Evolutionary conservation across 2,329 filamentous ascomycete genomes (phyloP).

Genomic region (Aquanectria penicillioides): DNA sequence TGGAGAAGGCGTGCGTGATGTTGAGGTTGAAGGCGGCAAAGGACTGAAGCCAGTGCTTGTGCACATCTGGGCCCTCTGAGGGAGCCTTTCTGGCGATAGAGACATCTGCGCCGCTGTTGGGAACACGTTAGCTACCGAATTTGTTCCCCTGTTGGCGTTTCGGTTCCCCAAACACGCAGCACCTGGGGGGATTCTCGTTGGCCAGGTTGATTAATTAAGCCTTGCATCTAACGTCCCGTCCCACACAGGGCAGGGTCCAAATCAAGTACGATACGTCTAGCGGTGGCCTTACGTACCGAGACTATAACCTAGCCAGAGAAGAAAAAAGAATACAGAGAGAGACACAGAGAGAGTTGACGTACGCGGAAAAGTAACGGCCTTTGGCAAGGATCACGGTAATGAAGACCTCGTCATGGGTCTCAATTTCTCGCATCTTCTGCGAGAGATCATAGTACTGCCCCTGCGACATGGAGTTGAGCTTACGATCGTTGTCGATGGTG

Average conservation of each 20-base stretch:
- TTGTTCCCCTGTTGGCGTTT: too few relatives aligned
- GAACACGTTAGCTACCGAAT: slow-evolving; percentile 9
- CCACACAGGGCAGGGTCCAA: too few relatives aligned
- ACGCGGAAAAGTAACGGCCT: slow-evolving; percentile 91
- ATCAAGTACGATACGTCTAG: too few relatives aligned
- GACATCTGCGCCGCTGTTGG: slow-evolving; percentile 83
- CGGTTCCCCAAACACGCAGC: too few relatives aligned
- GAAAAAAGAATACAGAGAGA: too few relatives aligned
- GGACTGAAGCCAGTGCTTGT: slow-evolving; percentile 68
- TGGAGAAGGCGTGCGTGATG: slow-evolving; percentile 89
- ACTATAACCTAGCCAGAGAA: too few relatives aligned
- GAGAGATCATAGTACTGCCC: slow-evolving; percentile 82
- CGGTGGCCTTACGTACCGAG: too few relatives aligned
- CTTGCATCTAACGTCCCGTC: not conserved
- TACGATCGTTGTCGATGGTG: slow-evolving; percentile 84
- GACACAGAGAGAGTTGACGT: too few relatives aligned
- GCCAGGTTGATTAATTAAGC: not conserved
- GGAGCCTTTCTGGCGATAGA: slow-evolving; percentile 60
- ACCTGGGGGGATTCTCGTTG: too few relatives aligned
- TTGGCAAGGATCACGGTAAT: slow-evolving; percentile 87
- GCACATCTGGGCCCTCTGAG: slow-evolving; percentile 49
- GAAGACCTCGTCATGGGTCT: slow-evolving; percentile 79
- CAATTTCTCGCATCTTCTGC: slow-evolving; percentile 79
- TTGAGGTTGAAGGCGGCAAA: slow-evolving; percentile 91
- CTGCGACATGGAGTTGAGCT: slow-evolving; percentile 84